Evolutionary conservation across 1,139 yeast species (phyloP).

Genomic region (Geotrichum phurueaensis): DNA sequence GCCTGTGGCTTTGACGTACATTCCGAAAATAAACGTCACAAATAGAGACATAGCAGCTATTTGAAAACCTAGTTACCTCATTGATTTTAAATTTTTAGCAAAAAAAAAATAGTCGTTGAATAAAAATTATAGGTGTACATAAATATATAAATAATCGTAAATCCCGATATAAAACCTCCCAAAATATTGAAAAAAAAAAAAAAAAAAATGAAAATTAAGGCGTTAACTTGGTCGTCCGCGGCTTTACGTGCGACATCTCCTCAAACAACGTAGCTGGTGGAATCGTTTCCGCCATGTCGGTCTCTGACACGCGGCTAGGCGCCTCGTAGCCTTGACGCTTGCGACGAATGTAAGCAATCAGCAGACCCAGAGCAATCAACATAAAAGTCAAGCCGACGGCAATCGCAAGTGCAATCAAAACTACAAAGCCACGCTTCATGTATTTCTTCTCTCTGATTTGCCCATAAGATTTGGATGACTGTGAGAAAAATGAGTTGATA

Average conservation of each 20-base stretch:
- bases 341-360: conserved; percentile 48
- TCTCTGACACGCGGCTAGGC: conserved; percentile 54
- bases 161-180: not conserved
- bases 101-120: not conserved
- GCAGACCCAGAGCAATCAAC: conserved; percentile 56
- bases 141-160: not conserved
- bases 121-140: not conserved
- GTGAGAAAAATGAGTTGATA: conserved; percentile 27
- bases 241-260: conserved; percentile 39
- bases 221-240: conserved; percentile 1
- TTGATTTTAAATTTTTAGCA: no score
- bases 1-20: no score
- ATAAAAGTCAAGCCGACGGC: conserved; percentile 75
- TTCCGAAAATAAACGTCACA: no score
- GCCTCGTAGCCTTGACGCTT: conserved; percentile 38
- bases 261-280: conserved; percentile 59
- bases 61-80: no score
- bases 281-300: conserved; percentile 60
- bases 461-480: conserved; percentile 22
- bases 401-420: conserved; percentile 80
- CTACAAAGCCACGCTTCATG: conserved; percentile 65
- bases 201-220: not conserved
- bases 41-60: no score
- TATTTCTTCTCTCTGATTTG: conserved; percentile 21
- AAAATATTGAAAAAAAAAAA: not conserved